These are phyloP conservation scores for Halophytophthora polymorphica DNA, from an alignment of 352 stramenopile species.

Conservation along the genomic window DNA sequence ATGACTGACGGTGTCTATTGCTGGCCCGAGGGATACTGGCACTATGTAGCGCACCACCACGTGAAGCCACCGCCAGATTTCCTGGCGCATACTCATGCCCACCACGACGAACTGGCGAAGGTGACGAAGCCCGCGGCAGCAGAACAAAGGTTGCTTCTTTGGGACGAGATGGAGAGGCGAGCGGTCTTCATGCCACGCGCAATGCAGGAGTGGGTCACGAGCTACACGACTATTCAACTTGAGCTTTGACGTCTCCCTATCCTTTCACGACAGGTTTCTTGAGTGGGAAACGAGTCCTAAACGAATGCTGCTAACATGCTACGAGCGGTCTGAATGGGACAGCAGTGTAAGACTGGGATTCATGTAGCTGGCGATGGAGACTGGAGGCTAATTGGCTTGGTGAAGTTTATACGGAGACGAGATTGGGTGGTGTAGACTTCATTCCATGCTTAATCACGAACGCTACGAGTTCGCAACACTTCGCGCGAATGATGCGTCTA, in stretches of 20 bases:
- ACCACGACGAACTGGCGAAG: constrained; percentile 27
- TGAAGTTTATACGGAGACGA: too few species aligned
- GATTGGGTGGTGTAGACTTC: too few species aligned
- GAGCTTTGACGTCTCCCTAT: constrained; percentile 9
- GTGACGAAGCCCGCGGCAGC: constrained; percentile 21
- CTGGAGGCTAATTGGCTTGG: too few species aligned
- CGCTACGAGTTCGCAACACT: too few species aligned
- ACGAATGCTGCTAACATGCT: too few species aligned
- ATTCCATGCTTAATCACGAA: too few species aligned
- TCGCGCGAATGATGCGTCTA: too few species aligned
- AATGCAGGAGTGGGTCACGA: constrained; percentile 71
- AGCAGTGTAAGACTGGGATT: too few species aligned
- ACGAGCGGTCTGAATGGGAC: too few species aligned
- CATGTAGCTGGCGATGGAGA: too few species aligned
- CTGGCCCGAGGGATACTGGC: constrained; percentile 77
- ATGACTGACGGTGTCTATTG: constrained; percentile 74
- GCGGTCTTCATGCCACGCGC: constrained; percentile 40
- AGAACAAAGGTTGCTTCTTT: constrained; percentile 43
- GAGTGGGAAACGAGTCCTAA: constrained; percentile 3
- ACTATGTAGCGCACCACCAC: constrained; percentile 66
- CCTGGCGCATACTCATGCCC: constrained; percentile 46
- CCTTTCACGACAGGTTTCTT: too few species aligned
- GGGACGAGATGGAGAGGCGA: constrained; percentile 36
- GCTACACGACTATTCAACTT: constrained; percentile 47
- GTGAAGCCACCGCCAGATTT: constrained; percentile 62